Evolutionary conservation across 192 early-diverging fungal species (phyloP), one percentile per base, ranked within the genome.

Genomic region (Radiomyces spectabilis): DNA sequence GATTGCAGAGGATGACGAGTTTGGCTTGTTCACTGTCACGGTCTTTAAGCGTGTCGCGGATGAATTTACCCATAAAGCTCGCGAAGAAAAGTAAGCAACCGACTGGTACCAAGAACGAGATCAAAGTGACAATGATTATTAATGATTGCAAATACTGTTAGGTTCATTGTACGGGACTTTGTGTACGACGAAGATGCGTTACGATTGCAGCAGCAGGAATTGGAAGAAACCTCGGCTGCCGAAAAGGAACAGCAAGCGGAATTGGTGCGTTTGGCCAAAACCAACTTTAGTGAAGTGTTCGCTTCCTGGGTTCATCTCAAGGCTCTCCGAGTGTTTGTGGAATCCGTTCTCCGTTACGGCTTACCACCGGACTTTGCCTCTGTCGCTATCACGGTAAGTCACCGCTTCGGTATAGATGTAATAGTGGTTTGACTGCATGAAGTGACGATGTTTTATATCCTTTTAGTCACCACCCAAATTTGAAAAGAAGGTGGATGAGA

Each of bases 1-100:
- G 71, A 89, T 99, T 58, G 79, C 89, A 1, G 91, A 96, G 56
- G 97, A 99, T 70, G 79, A 93, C n/a, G 97, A 99, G 42, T 99
- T 91, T 71, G 79, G 76, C 22, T 74, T 99, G 15, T 97, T 80
- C 62, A 92, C 84, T 3, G 95, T 93, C 4, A 94, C 95, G 1
- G 57, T 99, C 32, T 98, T 99, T 72, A 81, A 87, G 56, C 76
- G 93, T 31, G 84, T 92, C 19, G 55, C 76, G 9, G 94, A 98
- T 9, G 95, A 99, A 57, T 99, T 97, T 61, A 75, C 83, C 1
- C 71, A 80, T 59, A 97, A 93, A 65, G 86, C 86, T 16, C 77
- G 97, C 18, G 94, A 98, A 59, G 77, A 85, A 38, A 89, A 79
- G 87, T 87, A 74, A 39, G 42, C 19, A 41, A 7, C 29, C 25